phyloP scores from a whole-genome alignment of 495 filamentous ascomycete genomes.

The Xylaria cubensis region DNA sequence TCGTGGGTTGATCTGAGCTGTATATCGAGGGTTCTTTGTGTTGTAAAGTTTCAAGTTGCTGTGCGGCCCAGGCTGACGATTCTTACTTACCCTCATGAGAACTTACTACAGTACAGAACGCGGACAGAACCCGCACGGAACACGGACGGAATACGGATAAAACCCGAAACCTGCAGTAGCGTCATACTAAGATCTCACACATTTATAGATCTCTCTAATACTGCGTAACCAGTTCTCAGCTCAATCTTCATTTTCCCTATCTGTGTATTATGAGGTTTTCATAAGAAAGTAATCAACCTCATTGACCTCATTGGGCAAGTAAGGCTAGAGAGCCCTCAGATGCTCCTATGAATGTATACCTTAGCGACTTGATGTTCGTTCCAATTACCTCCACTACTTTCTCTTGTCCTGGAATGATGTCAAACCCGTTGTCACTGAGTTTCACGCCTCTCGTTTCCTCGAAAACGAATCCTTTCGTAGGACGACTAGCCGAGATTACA shows the following conservation, averaged over 20 bases:
- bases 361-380: conserved; percentile 26
- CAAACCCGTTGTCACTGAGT: conserved; percentile 56
- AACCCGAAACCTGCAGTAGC: background rate
- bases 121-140: background rate
- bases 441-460: conserved; percentile 48
- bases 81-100: background rate
- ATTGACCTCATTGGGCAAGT: background rate
- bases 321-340: conserved; percentile 30
- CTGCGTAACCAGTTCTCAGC: background rate
- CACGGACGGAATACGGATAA: background rate
- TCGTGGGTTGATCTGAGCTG: background rate
- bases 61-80: background rate
- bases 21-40: background rate
- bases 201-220: background rate
- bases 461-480: conserved; percentile 57
- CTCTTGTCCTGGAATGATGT: conserved; percentile 52
- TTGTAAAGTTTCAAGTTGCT: background rate
- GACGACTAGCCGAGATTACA: conserved; percentile 44
- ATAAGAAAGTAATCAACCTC: background rate
- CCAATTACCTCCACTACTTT: conserved; percentile 38
- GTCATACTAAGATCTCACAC: background rate
- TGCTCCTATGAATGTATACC: conserved; percentile 41
- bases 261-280: background rate
- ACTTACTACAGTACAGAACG: background rate
- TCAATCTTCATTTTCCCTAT: background rate